These are phyloP conservation scores for Yarrowia keelungensis DNA, from an alignment of 805 yeast genomes.

Conservation along the genomic window DNA sequence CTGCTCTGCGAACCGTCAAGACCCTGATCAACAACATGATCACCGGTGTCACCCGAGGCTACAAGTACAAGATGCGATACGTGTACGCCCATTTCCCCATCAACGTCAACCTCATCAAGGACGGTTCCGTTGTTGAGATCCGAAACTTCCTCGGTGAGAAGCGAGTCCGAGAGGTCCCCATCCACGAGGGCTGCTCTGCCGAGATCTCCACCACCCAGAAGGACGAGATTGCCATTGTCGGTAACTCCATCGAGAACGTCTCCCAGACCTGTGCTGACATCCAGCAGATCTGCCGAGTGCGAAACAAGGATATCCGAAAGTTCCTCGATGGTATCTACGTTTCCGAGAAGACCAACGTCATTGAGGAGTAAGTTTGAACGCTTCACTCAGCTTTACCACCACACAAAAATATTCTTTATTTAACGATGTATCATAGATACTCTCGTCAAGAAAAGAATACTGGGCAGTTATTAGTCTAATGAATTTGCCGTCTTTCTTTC, in stretches of 20 bases:
- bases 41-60: constrained; percentile 99
- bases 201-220: constrained; percentile 83
- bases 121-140: constrained; percentile 86
- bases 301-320: constrained; percentile 99
- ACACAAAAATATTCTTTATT: constrained; percentile 38
- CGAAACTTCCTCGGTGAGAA: constrained; percentile 99
- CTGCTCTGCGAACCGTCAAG: constrained; percentile 98
- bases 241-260: constrained; percentile 97
- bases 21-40: constrained; percentile 91
- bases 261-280: constrained; percentile 98
- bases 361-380: constrained; percentile 57
- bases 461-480: constrained; percentile 37
- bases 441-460: constrained; percentile 38
- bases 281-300: constrained; percentile 97
- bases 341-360: constrained; percentile 90
- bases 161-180: constrained; percentile 87
- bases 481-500: constrained; percentile 39
- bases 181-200: constrained; percentile 87
- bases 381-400: constrained; percentile 14
- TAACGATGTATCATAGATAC: constrained; percentile 38
- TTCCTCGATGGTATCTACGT: constrained; percentile 99
- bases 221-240: constrained; percentile 91
- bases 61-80: constrained; percentile 99
- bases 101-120: constrained; percentile 89
- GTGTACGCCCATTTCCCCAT: constrained; percentile 99